These are phyloP conservation scores for Panaeolus papilionaceus DNA, from an alignment of 768 basidiomycete genomes.

Conservation along the genomic window DNA sequence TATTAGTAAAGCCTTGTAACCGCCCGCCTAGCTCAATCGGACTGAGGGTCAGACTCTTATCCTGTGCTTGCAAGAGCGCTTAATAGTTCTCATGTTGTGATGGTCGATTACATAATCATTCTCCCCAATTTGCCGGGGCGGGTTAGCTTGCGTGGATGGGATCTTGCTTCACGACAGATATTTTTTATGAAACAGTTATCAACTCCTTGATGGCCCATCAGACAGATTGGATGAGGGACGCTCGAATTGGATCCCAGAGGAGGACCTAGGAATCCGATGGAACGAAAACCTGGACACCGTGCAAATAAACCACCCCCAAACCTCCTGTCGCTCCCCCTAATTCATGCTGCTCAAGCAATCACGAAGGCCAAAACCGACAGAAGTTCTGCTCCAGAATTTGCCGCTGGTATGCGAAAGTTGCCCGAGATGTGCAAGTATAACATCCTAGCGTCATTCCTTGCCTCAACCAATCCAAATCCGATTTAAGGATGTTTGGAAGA, in stretches of 20 bases:
- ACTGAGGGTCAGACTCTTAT: constrained; percentile 66
- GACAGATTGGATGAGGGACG: constrained; percentile 65
- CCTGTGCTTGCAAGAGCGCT: background rate
- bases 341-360: constrained; percentile 19
- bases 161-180: constrained; percentile 62
- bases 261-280: constrained; percentile 44
- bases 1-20: background rate
- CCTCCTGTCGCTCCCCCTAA: constrained; percentile 41
- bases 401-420: constrained; percentile 43
- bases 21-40: constrained; percentile 70
- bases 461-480: constrained; percentile 89
- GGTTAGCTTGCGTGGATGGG: constrained; percentile 45
- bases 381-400: constrained; percentile 8
- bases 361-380: constrained; percentile 14
- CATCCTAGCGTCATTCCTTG: constrained; percentile 77
- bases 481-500: constrained; percentile 84
- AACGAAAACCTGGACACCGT: constrained; percentile 66
- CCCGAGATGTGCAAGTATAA: constrained; percentile 78
- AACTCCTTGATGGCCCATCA: constrained; percentile 64
- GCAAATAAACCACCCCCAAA: constrained; percentile 53
- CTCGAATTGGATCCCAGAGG: constrained; percentile 56
- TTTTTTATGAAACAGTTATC: constrained; percentile 71
- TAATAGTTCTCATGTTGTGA: too few relatives aligned
- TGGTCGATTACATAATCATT: too few relatives aligned
- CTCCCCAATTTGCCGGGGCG: too few relatives aligned